Evolutionary conservation across 768 basidiomycete genomes (phyloP), one percentile per base, ranked within the genome.

Genomic region (Clavaria fumosa): DNA sequence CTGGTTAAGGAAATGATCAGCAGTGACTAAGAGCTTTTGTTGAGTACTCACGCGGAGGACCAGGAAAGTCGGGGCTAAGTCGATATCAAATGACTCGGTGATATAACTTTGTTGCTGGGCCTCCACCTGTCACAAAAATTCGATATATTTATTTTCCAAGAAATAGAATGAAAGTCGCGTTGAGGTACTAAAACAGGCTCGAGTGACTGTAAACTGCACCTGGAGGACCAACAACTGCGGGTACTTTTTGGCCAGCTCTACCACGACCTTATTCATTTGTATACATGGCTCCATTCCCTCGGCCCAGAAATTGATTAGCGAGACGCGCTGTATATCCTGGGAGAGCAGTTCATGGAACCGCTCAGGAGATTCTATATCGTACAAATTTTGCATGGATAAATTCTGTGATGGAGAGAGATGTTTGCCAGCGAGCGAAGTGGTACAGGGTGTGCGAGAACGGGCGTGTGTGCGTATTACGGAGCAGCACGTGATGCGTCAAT

Each of bases 301-400:
- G 30, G 91, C 85, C 82, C 89, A 91, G 56, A 96, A 99, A 60
- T 83, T 86, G 52, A 95, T 75, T 24, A 93, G 63, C 3, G 90
- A 90, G 17, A 93, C 69, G 15, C 83, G 65, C 14, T 69, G 58
- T 23, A 99, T 71, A 57, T 97, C 91, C 15, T 57, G 50, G 0
- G 75, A 77, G 33, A 96, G 72, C 6, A 84, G 57, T 5, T 60
- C 50, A 53, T 85, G 74, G 59, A 97, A 88, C 35, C 85, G 70
- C 1, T 68, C 58, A 1, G 84, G 56, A 3, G 82, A 81, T 17
- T 58, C 52, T 35, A 93, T 67, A 38, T 59, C 41, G 37, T 56
- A 31, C 32, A 57, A 40, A 45, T 67, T 65, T 20, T 51, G 40
- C 26, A 39, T 39, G 14, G 26, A 28, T n/a, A n/a, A n/a, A n/a